These are phyloP conservation scores for Plectosphaerella sp. DNA, from an alignment of 2,329 filamentous ascomycete genomes.

Conservation along the genomic window DNA sequence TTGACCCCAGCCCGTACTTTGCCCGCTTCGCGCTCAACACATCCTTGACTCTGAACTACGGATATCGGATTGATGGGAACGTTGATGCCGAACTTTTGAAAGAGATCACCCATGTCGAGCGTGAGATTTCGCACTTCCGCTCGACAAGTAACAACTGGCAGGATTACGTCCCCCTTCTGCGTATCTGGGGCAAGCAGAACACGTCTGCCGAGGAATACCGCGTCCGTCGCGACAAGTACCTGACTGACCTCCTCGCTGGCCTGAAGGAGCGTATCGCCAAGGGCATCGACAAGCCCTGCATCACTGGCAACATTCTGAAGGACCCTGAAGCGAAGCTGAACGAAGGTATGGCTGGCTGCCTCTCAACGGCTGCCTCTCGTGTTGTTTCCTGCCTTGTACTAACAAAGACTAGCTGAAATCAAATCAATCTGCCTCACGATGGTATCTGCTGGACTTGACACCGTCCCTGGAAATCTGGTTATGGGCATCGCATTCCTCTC, in stretches of 20 bases:
- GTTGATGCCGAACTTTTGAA: slow-evolving; percentile 62
- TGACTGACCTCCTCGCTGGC: slow-evolving; percentile 62
- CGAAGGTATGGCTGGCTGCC: slow-evolving; percentile 8
- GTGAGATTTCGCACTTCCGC: slow-evolving; percentile 70
- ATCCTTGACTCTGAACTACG: slow-evolving; percentile 74
- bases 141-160: slow-evolving; percentile 81
- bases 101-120: slow-evolving; percentile 73
- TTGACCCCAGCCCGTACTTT: slow-evolving; percentile 71
- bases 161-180: slow-evolving; percentile 74
- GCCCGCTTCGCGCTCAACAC: slow-evolving; percentile 75
- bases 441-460: slow-evolving; percentile 78
- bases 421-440: slow-evolving; percentile 80
- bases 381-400: background rate
- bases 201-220: slow-evolving; percentile 61
- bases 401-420: slow-evolving; percentile 51
- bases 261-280: slow-evolving; percentile 33
- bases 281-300: slow-evolving; percentile 35
- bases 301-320: slow-evolving; percentile 50
- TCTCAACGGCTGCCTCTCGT: background rate
- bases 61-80: slow-evolving; percentile 68
- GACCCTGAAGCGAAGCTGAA: slow-evolving; percentile 37
- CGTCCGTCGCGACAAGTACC: slow-evolving; percentile 62
- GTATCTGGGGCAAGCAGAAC: slow-evolving; percentile 59
- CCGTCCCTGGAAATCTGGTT: slow-evolving; percentile 73
- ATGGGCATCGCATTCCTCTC: slow-evolving; percentile 76